These are phyloP conservation scores for Orychophragmus violaceus DNA, from an alignment of 345 rosid genomes.

Conservation along the genomic window DNA sequence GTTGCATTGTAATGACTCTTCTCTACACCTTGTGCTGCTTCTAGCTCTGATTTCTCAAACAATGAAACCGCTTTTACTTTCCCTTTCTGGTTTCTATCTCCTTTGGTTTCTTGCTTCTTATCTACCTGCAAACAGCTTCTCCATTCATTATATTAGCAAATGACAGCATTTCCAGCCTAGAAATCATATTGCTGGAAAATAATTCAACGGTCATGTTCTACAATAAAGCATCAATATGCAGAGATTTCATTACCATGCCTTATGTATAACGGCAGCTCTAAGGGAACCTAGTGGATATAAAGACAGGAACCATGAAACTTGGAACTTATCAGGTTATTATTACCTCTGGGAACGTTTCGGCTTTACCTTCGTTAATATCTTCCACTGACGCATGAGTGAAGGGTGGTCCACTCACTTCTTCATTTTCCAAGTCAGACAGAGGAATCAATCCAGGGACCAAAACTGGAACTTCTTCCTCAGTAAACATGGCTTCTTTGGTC, in stretches of 20 bases:
- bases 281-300: background rate
- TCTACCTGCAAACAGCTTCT: conserved; percentile 36
- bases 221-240: background rate
- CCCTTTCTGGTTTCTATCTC: conserved; percentile 8
- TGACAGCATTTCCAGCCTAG: background rate
- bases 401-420: conserved; percentile 13
- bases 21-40: conserved; percentile 9
- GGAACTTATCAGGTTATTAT: conserved; percentile 8
- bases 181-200: background rate
- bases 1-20: conserved; percentile 4
- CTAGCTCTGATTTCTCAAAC: conserved; percentile 1
- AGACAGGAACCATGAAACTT: conserved; percentile 1
- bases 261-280: conserved; percentile 1
- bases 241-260: background rate
- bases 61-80: conserved; percentile 5
- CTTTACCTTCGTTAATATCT: conserved; percentile 26
- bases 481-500: conserved; percentile 31
- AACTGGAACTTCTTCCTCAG: conserved; percentile 42
- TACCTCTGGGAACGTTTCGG: conserved; percentile 28
- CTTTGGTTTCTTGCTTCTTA: conserved; percentile 30
- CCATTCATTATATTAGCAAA: conserved; percentile 23
- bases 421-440: conserved; percentile 18
- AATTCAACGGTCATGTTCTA: background rate
- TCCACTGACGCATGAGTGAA: background rate
- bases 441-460: conserved; percentile 67